Percentiles rank a stretch among this genome's conserved stretches.
Evolutionary conservation across 192 early-diverging fungal species (phyloP).

Genomic region (Globomyces pollinis-pini): DNA sequence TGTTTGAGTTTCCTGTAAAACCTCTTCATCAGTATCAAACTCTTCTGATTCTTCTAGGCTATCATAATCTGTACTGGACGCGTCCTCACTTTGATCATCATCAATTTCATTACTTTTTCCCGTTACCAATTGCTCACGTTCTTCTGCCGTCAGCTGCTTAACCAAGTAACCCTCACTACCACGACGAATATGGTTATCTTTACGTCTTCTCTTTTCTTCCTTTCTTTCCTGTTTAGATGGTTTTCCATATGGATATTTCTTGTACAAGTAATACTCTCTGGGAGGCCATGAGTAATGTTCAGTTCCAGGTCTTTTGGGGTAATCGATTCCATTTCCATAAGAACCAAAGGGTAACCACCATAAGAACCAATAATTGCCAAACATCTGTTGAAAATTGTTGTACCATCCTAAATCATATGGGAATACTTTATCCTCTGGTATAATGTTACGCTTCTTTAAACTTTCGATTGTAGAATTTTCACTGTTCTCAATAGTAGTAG

Average conservation of each 20-base stretch:
- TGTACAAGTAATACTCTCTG: constrained; percentile 51
- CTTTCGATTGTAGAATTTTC: constrained; percentile 63
- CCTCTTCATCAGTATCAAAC: constrained; percentile 1
- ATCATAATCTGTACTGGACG: constrained; percentile 12
- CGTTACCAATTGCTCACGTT: constrained; percentile 26
- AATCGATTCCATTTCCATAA: constrained; percentile 60
- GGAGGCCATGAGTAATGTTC: constrained; percentile 69
- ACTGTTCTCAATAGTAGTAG: constrained; percentile 78
- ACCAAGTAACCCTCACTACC: constrained; percentile 51
- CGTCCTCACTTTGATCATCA: not conserved
- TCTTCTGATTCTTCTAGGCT: constrained; percentile 1
- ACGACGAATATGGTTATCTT: constrained; percentile 21
- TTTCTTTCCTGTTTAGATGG: constrained; percentile 5
- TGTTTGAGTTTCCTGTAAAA: not conserved
- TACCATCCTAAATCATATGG: constrained; percentile 77
- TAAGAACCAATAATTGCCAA: constrained; percentile 53
- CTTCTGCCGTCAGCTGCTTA: constrained; percentile 22
- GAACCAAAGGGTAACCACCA: constrained; percentile 70
- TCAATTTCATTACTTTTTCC: constrained; percentile 3
- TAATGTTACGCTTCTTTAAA: constrained; percentile 52
- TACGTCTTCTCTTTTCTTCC: not conserved
- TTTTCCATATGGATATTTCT: constrained; percentile 20
- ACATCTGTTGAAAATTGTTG: constrained; percentile 64
- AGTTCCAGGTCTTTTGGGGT: constrained; percentile 36
- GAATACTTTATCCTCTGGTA: constrained; percentile 50